Evolutionary conservation across 2,329 filamentous ascomycete species (phyloP), one percentile per base, ranked within the genome.

Genomic region (Salinomyces thailandicus): DNA sequence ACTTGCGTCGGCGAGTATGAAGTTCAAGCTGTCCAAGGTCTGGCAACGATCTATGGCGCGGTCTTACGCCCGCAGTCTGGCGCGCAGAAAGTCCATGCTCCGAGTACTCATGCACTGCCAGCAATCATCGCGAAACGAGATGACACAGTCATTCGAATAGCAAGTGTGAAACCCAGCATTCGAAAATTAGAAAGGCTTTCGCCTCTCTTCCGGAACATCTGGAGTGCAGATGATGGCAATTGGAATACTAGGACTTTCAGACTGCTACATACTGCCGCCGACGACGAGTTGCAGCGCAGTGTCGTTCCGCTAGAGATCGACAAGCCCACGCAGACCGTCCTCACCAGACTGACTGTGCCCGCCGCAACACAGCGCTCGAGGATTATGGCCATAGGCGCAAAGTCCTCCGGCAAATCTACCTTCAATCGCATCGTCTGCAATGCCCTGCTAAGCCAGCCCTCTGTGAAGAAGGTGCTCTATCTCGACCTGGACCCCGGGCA

Each of bases 401-500:
- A 85, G 45, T 77, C 73, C 1, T 75, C 81, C 2, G 82, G 82
- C 2, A 87, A 87, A 52, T 86, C 82, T 1, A 85, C 80, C 0
- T 82, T 86, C 53, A 72, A 73, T 9, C 74, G 72, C 32, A 57
- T 85, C 4, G 62, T 87, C 2, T 61, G 70, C 6, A 87, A 87
- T 50, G 71, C 74, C 8, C 61, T 84, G 6, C 58, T 84, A n/a
- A 80, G 75, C 3, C 49, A 53, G 39, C 42, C 38, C 42, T 56
- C 33, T 43, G 37, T 26, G 28, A 37, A 42, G 27, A 48, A 47
- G 38, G 43, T 49, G 50, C 69, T 67, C 37, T 63, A 81, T n/a
- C 67, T 91, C 5, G 84, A 91, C 48, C 66, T 89, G 7, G 83
- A 91, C 52, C 80, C 81, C 1, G 79, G 78, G 0, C 82, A 86